A percentile compares a stretch with the other conserved stretches of the same genome.
Conservation (phyloP, 768 basidiomycete genomes). For the Melanogaster broomeanus region DNA sequence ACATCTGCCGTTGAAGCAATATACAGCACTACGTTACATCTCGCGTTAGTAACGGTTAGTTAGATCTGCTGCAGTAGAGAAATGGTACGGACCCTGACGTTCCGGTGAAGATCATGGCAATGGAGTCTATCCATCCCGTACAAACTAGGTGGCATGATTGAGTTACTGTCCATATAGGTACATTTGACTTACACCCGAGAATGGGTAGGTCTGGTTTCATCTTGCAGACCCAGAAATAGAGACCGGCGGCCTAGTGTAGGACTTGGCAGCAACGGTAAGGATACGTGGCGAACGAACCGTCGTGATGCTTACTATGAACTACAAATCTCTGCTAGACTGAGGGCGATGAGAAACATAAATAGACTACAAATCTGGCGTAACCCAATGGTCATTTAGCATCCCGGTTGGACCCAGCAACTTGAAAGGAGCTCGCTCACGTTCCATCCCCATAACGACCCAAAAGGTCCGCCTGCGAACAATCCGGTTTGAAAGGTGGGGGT, state of each 20-base stretch:
- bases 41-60: background rate
- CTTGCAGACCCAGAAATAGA: slow-evolving; percentile 66
- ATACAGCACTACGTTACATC: slow-evolving; percentile 49
- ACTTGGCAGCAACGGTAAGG: slow-evolving; percentile 26
- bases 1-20: slow-evolving; percentile 57
- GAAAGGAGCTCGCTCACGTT: slow-evolving; percentile 39
- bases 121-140: slow-evolving; percentile 62
- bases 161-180: background rate
- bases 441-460: slow-evolving; percentile 65
- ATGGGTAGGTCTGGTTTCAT: slow-evolving; percentile 57
- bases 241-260: slow-evolving; percentile 59
- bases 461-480: slow-evolving; percentile 56
- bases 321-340: slow-evolving; percentile 59
- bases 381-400: background rate
- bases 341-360: slow-evolving; percentile 59
- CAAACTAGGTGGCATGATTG: slow-evolving; percentile 33
- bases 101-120: slow-evolving; percentile 60
- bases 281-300: background rate
- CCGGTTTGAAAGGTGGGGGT: slow-evolving; percentile 62
- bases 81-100: slow-evolving; percentile 46
- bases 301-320: slow-evolving; percentile 49
- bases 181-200: slow-evolving; percentile 46
- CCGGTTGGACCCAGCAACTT: background rate
- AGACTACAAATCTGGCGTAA: slow-evolving; percentile 50
- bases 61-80: background rate